Base-by-base conservation (phyloP, 108 stramenopile genomes). In the Cyclotella kingstonii region DNA sequence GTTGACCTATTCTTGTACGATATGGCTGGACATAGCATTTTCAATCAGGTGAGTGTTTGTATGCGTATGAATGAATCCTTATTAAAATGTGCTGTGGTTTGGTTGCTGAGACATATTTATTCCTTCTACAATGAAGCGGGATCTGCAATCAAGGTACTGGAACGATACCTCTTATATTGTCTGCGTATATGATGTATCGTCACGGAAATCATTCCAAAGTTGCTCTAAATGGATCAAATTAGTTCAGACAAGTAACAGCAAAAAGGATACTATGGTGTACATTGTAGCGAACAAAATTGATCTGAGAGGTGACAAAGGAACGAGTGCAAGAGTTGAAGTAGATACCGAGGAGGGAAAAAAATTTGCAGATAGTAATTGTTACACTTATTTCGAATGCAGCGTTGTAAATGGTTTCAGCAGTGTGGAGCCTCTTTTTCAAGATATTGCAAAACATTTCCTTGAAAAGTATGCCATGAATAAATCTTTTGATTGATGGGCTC, bases 1-100 rank as follows among this genome's bases (percentile, higher is more conserved):
- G 54, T 54, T 19, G 54, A 54, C 36, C 25, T 54, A 19, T 54
- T 54, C 23, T 8, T 54, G 8, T 54, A 36, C 17, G 54, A 54
- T 7, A 21, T 36, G 54, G 17, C 54, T 17, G 54, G 54, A 36
- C 35, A 35, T 5, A 38, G 35, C 15, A 38, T 38, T 15, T 54
- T 54, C 23, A 35, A 54, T 18, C 31, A 18, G 18, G 45, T 46
- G 19, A 46, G 45, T 46, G 10, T 3, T n/a, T n/a, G n/a, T n/a
- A n/a, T n/a, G 2, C 3, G 15, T 3, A 4, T 40, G 39, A 40
- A 40, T 40, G n/a, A n/a, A n/a, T n/a, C n/a, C n/a, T n/a, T n/a
- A n/a, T n/a, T n/a, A n/a, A n/a, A n/a, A n/a, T n/a, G n/a, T n/a
- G n/a, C n/a, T n/a, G n/a, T n/a, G n/a, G n/a, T n/a, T n/a, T n/a